Base-by-base conservation (phyloP, 1,139 yeast genomes). In the Arxiozyma heterogenica region DNA sequence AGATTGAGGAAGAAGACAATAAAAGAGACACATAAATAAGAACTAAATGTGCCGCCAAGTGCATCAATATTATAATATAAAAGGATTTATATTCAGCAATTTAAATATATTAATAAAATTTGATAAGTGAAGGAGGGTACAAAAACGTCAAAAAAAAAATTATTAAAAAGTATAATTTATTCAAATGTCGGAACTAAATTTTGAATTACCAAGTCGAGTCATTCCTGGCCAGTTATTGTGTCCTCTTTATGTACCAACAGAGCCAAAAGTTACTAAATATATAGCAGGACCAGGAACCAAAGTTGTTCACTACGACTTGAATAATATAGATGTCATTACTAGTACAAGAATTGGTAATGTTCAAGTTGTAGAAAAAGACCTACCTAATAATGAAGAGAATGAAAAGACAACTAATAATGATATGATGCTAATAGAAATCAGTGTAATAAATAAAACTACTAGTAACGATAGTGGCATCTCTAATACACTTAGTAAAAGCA, bases 191-290 rank as follows among this genome's bases (percentile, higher is more conserved):
- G 39, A 41, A n/a, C 2, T 41, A 22, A 41, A 27, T 12, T 8
- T 59, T 15, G 57, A 59, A 21, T 61, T 75, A 25, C 77, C 78
- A 20, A 70, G 72, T 30, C 67, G 65, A 45, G 90, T 82, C 3
- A 77, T 86, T 18, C 97, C 97, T 1, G 96, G 97, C 1, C 96
- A 89, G 60, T 74, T 79, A 15, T 70, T 79, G 41, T 75, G 77
- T 41, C 84, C 85, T 1, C 58, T 68, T 12, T 67, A 63, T 43
- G 77, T 55, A 20, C 52, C 54, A 20, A 46, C 51, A 20, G 77
- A 55, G 21, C 53, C 54, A 17, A 50, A 46, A 18, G 64, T 72
- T 4, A 69, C 73, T 20, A 71, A 72, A 54, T 81, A 75, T 57
- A 63, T 68, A 7, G 63, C 82, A 1, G 86, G 86, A 2, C 65